Evolutionary conservation across 495 filamentous ascomycete species (phyloP), one percentile per base, ranked within the genome.

Genomic region (Antarctomyces pellizariae): DNA sequence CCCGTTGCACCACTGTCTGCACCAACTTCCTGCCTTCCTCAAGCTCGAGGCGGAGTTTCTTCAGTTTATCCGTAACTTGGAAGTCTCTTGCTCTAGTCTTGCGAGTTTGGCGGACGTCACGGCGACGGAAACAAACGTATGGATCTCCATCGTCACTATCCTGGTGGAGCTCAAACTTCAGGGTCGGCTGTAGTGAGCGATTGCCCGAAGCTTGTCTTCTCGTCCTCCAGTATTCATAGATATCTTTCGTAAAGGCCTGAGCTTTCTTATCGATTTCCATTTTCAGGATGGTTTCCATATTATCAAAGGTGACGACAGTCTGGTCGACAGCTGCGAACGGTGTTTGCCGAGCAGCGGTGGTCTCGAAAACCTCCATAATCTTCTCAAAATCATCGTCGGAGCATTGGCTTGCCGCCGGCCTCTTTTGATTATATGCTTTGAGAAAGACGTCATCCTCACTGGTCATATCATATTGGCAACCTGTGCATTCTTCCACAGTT

Each of bases 111-210:
- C 86, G 77, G 18, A 90, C 77, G 47, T 97, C 86, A 23, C 89
- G 76, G 29, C 89, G 75, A 34, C 86, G 71, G 64, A 97, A 97
- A 54, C 86, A 97, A 45, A 97, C 83, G 46, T 89, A 97, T 29
- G 86, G 89, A 51, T 97, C 86, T 36, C 74, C 64, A 38, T 97
- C 86, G 47, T 97, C 86, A 24, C 73, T 90, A 29, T 95, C 86
- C 44, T 73, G 70, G 25, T 79, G 74, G 21, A 68, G 82, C 54
- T 95, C 89, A 29, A 90, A 79, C 65, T 90, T 95, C 47, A 95
- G 66, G 13, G 53, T 61, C 8, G 75, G 57, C 40, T 76, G 69
- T 21, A 93, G 53, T 2, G 65, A 42, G 33, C 53, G 64, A 47
- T 82, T 90, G 31, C 60, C 63, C 20, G 57, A 49, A 24, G 50